Conservation (phyloP, 345 rosid genomes). For the Camelina laxa region DNA sequence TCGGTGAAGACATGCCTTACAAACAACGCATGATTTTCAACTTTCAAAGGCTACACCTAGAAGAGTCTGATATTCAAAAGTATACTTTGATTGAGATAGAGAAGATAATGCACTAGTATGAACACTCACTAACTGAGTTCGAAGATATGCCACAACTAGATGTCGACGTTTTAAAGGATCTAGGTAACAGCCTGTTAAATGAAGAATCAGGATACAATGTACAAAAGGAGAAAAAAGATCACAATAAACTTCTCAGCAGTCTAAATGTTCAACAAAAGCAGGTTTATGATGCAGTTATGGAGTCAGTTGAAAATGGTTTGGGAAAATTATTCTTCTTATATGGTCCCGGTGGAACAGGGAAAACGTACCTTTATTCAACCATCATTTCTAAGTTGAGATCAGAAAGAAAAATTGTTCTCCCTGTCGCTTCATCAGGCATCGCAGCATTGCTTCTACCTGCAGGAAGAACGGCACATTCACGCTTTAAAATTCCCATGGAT, state of each 20-base stretch:
- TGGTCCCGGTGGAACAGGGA: background rate
- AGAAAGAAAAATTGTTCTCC: background rate
- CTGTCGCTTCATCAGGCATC: background rate
- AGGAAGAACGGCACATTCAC: background rate
- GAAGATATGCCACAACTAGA: background rate
- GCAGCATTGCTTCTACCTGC: background rate
- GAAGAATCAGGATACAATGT: background rate
- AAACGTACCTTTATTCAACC: background rate
- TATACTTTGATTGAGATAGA: slow-evolving; percentile 10
- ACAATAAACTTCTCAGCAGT: background rate
- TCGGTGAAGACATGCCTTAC: background rate
- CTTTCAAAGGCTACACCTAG: background rate
- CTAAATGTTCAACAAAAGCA: background rate
- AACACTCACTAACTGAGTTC: background rate
- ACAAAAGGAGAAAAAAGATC: background rate
- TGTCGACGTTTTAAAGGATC: background rate
- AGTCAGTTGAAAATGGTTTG: background rate
- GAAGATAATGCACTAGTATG: background rate
- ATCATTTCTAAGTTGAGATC: background rate
- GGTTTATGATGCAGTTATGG: background rate
- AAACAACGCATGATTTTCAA: background rate
- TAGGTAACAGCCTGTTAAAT: background rate
- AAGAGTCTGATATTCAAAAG: background rate
- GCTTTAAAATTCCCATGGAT: background rate
- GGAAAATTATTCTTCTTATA: background rate